Base-by-base conservation (phyloP, 2,329 filamentous ascomycete genomes). In the Fusarium siculi region DNA sequence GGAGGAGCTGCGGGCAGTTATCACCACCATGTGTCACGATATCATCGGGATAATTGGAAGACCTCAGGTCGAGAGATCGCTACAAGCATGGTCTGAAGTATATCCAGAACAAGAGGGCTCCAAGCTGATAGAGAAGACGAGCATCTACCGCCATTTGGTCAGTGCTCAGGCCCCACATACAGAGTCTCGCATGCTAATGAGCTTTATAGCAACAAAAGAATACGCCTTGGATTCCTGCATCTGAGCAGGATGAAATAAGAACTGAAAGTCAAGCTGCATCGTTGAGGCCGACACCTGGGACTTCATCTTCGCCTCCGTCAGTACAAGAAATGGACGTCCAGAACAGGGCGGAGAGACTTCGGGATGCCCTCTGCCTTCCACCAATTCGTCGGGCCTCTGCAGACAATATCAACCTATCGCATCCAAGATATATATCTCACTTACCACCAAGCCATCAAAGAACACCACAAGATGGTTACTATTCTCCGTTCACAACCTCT, bases 61-160 rank as follows among this genome's bases (percentile, higher is more conserved):
- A 7, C 55, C 55, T 7, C 55, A 57, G 8, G 32, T 37, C 0
- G 55, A 57, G 40, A 36, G 55, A 50, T 57, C 55, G 0, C 15
- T 57, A 5, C 55, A 19, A 4, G 55, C 55, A 5, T 57, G 55
- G 55, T 57, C 55, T 49, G 55, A 57, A 57, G 55, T 57, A 57
- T 57, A 57, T 19, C 55, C 55, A n/a, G 55, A 57, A 9, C 32
- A 50, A 15, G 55, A 49, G 15, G 42, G 40, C 1, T 1, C 32
- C n/a, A 18, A 8, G 3, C 12, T 57, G 42, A 57, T 57, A 57
- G 30, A 57, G 23, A 57, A 37, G 43, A 57, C 55, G 21, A 57
- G 28, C n/a, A 50, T 57, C 19, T 57, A 57, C 30, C 55, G 55
- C 32, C 42, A 50, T 25, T 49, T 57, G 40, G 55, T 57, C 19